These are phyloP conservation scores for Orbilia blumenaviensis DNA, from an alignment of 2,329 filamentous ascomycete species.

Conservation along the genomic window DNA sequence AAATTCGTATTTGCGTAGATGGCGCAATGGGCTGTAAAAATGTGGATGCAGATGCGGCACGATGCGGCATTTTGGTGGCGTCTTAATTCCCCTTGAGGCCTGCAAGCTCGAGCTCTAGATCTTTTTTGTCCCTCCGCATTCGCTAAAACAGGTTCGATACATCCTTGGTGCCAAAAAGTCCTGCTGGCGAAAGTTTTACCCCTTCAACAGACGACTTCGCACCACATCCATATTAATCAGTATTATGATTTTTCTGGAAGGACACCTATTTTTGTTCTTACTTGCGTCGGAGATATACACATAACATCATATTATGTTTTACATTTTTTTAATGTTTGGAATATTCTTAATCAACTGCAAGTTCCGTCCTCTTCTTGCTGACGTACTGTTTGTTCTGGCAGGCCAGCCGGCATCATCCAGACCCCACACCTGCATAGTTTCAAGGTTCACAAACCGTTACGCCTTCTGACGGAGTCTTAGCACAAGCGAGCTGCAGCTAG, in stretches of 20 bases:
- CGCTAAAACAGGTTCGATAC: conserved; percentile 14
- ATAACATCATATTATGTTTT: not conserved
- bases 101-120: not conserved
- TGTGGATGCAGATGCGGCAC: conserved; percentile 3
- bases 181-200: not conserved
- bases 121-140: too few relatives aligned
- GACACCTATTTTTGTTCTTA: not conserved
- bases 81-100: not conserved
- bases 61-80: conserved; percentile 8
- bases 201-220: not conserved
- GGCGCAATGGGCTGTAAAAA: not conserved
- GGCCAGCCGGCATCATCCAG: conserved; percentile 14
- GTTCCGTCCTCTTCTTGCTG: too few relatives aligned
- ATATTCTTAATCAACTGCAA: conserved; percentile 10
- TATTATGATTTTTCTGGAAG: too few relatives aligned
- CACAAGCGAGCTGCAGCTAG: conserved; percentile 24
- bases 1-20: conserved; percentile 8
- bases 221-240: not conserved
- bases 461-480: conserved; percentile 16
- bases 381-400: not conserved
- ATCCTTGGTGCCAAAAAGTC: not conserved
- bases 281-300: conserved; percentile 13
- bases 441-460: conserved; percentile 10
- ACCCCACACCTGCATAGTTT: conserved; percentile 16
- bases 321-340: not conserved